Conservation (phyloP, 768 basidiomycete genomes). For the Suillus americanus region DNA sequence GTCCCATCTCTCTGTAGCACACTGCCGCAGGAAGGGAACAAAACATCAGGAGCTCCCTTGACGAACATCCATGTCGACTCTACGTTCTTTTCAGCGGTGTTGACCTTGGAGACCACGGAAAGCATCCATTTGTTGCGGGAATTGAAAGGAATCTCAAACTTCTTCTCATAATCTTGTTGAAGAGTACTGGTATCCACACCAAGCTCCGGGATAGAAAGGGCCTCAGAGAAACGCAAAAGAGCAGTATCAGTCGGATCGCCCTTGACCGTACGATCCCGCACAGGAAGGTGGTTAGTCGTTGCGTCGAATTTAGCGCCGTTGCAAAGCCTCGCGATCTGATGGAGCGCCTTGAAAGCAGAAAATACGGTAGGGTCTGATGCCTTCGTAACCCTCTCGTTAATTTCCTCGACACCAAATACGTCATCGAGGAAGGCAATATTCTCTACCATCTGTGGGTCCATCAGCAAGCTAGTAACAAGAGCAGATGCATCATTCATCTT, state of each 20-base stretch:
- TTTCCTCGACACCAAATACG: conserved; percentile 14
- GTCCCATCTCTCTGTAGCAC: conserved; percentile 25
- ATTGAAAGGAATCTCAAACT: conserved; percentile 34
- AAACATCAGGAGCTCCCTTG: conserved; percentile 54
- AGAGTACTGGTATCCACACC: conserved; percentile 13
- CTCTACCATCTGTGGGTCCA: conserved; percentile 26
- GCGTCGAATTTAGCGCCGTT: conserved; percentile 48
- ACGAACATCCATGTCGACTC: conserved; percentile 34
- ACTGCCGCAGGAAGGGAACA: conserved; percentile 34
- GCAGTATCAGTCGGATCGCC: conserved; percentile 48
- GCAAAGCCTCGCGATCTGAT: conserved; percentile 44
- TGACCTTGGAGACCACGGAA: conserved; percentile 31
- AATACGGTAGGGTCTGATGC: conserved; percentile 14
- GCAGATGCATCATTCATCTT: background rate
- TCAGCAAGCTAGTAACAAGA: background rate
- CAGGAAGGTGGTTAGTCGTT: conserved; percentile 4
- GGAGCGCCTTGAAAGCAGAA: conserved; percentile 21
- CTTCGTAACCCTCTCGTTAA: conserved; percentile 10
- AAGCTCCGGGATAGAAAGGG: conserved; percentile 10
- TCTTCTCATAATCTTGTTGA: background rate
- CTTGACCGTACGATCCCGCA: conserved; percentile 23
- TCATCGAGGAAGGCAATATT: conserved; percentile 29
- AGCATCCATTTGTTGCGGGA: conserved; percentile 54
- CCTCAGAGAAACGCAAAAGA: conserved; percentile 41
- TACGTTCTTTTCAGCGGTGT: background rate